Base-by-base conservation (phyloP, 805 yeast genomes). In the Scheffersomyces ergatensis region DNA sequence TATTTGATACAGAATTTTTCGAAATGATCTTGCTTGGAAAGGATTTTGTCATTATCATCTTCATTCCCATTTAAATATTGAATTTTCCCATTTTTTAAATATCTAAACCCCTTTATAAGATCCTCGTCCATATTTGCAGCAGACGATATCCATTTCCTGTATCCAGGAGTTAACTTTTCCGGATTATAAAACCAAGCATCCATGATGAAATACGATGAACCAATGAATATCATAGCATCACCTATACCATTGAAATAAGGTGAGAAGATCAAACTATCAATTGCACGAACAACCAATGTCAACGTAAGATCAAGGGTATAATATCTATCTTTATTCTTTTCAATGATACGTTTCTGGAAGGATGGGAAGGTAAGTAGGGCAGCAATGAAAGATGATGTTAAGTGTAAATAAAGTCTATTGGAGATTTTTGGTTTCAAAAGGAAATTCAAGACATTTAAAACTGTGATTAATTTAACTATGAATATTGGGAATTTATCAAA, bases 121-220 rank as follows among this genome's bases (percentile, higher is more conserved):
- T 60, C 70, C 19, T 50, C 50, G 44, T 71, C 76, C 63, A 71
- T 63, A 37, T 62, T 55, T 7, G 76, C 74, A 9, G 72, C 72
- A 32, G 57, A 57, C 3, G 76, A 63, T 46, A 71, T 70, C 77
- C 77, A 71, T 36, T 54, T 51, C 26, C 58, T 50, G 47, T 72
- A 71, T 5, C 67, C 58, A 3, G 60, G 63, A 11, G 72, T 67
- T 19, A 71, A 53, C 20, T 50, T 48, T 5, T 58, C 54, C 2
- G 74, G 76, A 36, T 54, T 39, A 53, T 46, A 62, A 37, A 61
- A 57, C 67, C 67, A 63, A 15, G 57, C 39, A 37, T 37, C 54
- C 68, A 63, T 63, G 40, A 63, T 58, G 26, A 62, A 47, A 13
- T 46, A 46, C 25, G 58, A 49, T 9, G 61, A 50, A 1, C 44